A percentile compares a stretch with the other conserved stretches of the same genome.
Conservation (phyloP, 148 eudicot genomes). For the Vaccinium myrtillus region DNA sequence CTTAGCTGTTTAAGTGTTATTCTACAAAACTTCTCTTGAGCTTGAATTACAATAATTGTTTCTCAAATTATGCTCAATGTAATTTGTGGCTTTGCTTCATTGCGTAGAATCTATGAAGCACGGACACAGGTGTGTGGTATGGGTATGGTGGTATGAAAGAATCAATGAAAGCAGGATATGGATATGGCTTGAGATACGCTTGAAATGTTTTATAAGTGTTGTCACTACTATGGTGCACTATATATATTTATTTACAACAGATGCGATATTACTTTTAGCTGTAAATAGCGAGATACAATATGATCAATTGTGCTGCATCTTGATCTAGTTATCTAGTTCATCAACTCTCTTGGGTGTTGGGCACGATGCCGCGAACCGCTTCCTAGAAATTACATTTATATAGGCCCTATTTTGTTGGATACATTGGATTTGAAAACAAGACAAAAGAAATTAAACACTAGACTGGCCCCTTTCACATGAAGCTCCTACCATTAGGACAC, state of each 20-base stretch:
- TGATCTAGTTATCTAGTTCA: neutral
- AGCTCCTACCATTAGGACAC: neutral
- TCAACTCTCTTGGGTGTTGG: neutral
- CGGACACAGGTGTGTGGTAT: neutral
- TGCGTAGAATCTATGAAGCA: neutral
- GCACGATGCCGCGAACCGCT: neutral
- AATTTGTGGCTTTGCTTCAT: constrained; percentile 8
- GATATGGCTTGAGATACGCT: neutral
- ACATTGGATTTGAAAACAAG: neutral
- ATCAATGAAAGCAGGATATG: neutral
- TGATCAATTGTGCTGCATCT: neutral
- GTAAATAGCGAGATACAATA: neutral
- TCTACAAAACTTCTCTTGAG: neutral
- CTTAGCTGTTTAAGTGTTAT: neutral
- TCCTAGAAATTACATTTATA: neutral
- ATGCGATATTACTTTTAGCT: neutral
- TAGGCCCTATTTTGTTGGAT: neutral
- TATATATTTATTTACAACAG: neutral
- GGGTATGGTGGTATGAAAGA: neutral
- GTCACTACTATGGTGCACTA: neutral
- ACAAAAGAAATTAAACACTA: neutral
- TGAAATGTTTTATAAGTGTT: neutral
- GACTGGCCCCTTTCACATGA: neutral
- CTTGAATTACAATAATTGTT: neutral
- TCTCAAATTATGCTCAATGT: neutral